Evolutionary conservation across 441 rosid species (phyloP), one percentile per base, ranked within the genome.

Genomic region (Mallotus japonicus): DNA sequence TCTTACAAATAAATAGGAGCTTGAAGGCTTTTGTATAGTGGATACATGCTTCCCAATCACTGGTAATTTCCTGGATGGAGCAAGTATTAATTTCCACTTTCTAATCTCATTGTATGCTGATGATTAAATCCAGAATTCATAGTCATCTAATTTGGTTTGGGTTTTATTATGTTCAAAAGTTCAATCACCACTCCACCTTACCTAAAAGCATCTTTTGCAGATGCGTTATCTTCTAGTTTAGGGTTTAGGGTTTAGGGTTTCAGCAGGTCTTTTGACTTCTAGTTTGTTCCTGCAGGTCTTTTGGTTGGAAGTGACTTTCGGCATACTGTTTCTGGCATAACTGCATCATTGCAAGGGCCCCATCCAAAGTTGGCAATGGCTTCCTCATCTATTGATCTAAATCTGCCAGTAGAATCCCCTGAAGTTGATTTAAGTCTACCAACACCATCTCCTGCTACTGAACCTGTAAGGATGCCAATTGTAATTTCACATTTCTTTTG

Each of bases 261-360:
- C 28, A 24, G 28, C 28, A 24, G 28, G 28, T 24, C 28, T 24
- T 24, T 24, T 24, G 28, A 24, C 28, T 24, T 24, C 28, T 24
- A 24, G 82, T 75, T 77, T 69, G 77, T 77, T 82, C 75, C 51
- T 57, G 68, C 91, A 90, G 93, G 88, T 47, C 76, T 80, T 87
- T 49, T 73, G 74, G 79, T 74, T 75, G 73, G 76, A 73, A 76
- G 87, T 84, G 86, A 85, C 78, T 79, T 74, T 73, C 86, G 83
- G 85, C 73, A 50, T 82, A 80, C 85, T 78, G 77, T 84, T 83
- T 92, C 95, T 1, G 91, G 83, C 3, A 73, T 87, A 55, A 87
- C 94, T 17, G 47, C 75, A 37, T 69, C 81, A 55, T 79, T 82
- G 17, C 85, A 79, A 78, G 87, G 82, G 78, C 83, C 80, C 66